These are phyloP conservation scores for Phytopythium montanum DNA, from an alignment of 352 stramenopile genomes.

Conservation along the genomic window DNA sequence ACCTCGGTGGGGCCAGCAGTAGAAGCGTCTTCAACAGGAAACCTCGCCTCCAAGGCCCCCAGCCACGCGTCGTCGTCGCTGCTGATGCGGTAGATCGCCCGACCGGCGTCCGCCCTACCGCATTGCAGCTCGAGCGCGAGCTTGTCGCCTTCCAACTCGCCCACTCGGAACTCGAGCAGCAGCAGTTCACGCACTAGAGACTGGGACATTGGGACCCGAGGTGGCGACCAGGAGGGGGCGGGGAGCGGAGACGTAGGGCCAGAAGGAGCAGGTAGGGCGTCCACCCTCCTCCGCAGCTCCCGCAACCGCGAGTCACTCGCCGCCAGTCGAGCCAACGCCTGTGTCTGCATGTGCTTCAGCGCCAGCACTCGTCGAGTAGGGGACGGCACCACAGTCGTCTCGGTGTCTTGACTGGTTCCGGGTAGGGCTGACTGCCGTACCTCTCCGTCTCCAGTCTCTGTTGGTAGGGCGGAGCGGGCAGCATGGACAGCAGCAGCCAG, in stretches of 20 bases:
- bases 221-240: neutral
- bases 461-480: too few relatives aligned
- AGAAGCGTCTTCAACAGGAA: too few relatives aligned
- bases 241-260: neutral
- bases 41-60: neutral
- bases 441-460: too few relatives aligned
- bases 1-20: neutral
- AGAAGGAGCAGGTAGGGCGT: neutral
- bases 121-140: slow-evolving; percentile 23
- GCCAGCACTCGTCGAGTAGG: neutral
- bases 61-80: neutral
- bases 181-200: slow-evolving; percentile 59
- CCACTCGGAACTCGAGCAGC: slow-evolving; percentile 85
- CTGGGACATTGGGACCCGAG: slow-evolving; percentile 4
- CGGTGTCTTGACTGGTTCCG: neutral
- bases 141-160: slow-evolving; percentile 90
- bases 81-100: neutral
- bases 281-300: slow-evolving; percentile 1
- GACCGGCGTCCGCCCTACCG: too few relatives aligned
- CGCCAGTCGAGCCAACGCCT: neutral
- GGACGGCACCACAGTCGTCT: neutral
- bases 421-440: too few relatives aligned
- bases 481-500: neutral
- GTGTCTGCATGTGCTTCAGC: neutral
- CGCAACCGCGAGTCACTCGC: neutral